phyloP scores from a whole-genome alignment of 225 moss, liverwort and hornwort species.

The Pseudoscleropodium purum region DNA sequence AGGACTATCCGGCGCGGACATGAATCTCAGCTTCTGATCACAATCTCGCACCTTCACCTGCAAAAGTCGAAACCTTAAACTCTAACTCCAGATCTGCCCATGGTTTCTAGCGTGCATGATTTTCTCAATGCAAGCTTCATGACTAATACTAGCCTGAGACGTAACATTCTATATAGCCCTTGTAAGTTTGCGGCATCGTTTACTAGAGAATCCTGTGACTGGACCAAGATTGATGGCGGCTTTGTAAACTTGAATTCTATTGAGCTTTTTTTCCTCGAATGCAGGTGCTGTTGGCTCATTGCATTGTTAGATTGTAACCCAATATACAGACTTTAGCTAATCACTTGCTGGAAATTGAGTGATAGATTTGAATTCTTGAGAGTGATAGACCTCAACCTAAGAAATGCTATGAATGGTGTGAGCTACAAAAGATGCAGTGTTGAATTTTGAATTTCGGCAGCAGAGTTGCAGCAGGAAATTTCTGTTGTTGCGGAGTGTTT shows the following conservation, averaged over 20 bases:
- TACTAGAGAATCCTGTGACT: background rate
- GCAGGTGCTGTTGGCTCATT: background rate
- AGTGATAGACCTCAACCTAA: background rate
- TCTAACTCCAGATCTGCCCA: background rate
- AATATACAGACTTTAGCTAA: background rate
- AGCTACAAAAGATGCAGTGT: background rate
- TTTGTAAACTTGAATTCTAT: background rate
- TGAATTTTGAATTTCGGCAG: background rate
- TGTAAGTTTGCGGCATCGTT: background rate
- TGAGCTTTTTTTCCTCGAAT: background rate
- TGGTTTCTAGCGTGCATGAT: background rate
- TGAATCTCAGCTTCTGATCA: background rate
- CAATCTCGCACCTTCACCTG: background rate
- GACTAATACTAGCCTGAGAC: background rate
- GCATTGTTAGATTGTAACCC: background rate
- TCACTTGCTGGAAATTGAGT: background rate
- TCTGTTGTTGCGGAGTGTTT: background rate
- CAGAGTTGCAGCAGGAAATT: background rate
- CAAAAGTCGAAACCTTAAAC: background rate
- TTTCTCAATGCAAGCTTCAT: background rate
- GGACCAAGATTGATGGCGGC: background rate
- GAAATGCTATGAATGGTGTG: background rate
- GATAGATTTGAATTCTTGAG: background rate
- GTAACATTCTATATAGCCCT: background rate
- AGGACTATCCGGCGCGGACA: background rate